Evolutionary conservation across 2,329 filamentous ascomycete species (phyloP).

Genomic region (Xylaria arbuscula): DNA sequence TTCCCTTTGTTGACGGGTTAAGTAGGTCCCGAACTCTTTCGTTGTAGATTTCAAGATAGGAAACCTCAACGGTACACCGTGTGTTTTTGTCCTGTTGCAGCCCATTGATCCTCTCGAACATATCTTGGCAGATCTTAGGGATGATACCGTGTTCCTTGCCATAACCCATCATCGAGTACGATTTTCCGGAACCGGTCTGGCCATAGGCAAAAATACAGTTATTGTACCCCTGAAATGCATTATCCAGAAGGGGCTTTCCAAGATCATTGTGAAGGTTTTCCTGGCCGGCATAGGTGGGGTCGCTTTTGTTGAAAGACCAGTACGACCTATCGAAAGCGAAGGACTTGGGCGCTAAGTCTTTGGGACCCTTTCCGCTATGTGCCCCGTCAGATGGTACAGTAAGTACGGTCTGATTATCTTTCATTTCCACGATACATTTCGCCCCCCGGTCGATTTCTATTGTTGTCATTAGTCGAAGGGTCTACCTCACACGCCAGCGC

Average conservation of each 20-base stretch:
- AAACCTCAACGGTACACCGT: constrained; percentile 94
- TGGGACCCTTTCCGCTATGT: constrained; percentile 71
- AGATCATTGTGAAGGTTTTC: constrained; percentile 89
- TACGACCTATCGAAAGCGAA: constrained; percentile 98
- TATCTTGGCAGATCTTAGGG: constrained; percentile 95
- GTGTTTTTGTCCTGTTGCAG: constrained; percentile 79
- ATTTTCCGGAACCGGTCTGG: constrained; percentile 98
- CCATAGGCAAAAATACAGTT: constrained; percentile 99
- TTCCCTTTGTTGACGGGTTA: constrained; percentile 94
- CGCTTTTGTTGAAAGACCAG: constrained; percentile 92
- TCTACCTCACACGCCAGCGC: not conserved
- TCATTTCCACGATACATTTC: constrained; percentile 98
- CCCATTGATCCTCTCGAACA: constrained; percentile 86
- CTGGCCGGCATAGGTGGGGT: constrained; percentile 87
- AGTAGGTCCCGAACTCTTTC: constrained; percentile 95
- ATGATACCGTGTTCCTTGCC: constrained; percentile 96
- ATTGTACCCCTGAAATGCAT: constrained; percentile 98
- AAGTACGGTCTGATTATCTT: constrained; percentile 89
- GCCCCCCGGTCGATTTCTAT: constrained; percentile 88
- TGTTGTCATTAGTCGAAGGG: constrained; percentile 36
- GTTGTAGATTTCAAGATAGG: constrained; percentile 99
- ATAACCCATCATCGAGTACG: constrained; percentile 99
- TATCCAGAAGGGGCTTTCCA: constrained; percentile 90
- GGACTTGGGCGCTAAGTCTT: constrained; percentile 79
- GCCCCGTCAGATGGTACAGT: constrained; percentile 73